Percentiles rank a stretch among this genome's conserved stretches.
Evolutionary conservation across 2,329 filamentous ascomycete species (phyloP).

Genomic region (Aspergillus puulaauensis): DNA sequence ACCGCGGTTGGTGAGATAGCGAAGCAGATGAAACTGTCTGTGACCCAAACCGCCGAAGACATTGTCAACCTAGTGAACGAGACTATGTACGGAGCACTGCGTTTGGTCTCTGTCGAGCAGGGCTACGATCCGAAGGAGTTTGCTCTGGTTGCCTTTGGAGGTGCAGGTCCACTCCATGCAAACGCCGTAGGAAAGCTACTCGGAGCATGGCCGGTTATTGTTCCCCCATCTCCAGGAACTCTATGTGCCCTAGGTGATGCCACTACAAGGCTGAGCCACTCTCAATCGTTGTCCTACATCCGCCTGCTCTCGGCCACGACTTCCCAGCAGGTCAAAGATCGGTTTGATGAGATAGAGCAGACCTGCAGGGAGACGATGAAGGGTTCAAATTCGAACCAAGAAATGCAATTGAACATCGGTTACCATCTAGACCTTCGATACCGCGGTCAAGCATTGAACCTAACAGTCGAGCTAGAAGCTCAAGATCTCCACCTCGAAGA

Average conservation of each 20-base stretch:
- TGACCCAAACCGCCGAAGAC: slow-evolving; percentile 46
- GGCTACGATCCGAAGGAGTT: slow-evolving; percentile 53
- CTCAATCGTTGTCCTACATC: slow-evolving; percentile 49
- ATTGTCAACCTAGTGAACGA: slow-evolving; percentile 53
- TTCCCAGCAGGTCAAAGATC: slow-evolving; percentile 31
- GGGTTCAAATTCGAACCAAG: background rate
- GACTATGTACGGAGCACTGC: slow-evolving; percentile 52
- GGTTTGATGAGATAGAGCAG: slow-evolving; percentile 38
- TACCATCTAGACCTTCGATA: slow-evolving; percentile 51
- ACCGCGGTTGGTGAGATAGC: slow-evolving; percentile 46
- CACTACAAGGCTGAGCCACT: slow-evolving; percentile 50
- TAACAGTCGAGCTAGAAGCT: slow-evolving; percentile 36
- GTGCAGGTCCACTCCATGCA: slow-evolving; percentile 53
- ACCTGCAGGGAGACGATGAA: slow-evolving; percentile 24
- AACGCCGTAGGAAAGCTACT: slow-evolving; percentile 52
- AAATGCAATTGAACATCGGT: slow-evolving; percentile 23
- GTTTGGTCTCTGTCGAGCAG: slow-evolving; percentile 53
- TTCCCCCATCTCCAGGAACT: slow-evolving; percentile 51
- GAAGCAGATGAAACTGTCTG: slow-evolving; percentile 46
- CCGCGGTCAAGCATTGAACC: slow-evolving; percentile 46
- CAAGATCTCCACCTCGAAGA: slow-evolving; percentile 35
- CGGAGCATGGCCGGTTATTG: slow-evolving; percentile 54
- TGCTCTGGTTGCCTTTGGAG: slow-evolving; percentile 52
- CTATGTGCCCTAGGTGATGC: slow-evolving; percentile 53
- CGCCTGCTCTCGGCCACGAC: slow-evolving; percentile 39